Percentiles rank a stretch among this genome's conserved stretches.
Evolutionary conservation across 352 stramenopile species (phyloP).

Genomic region (Thraustochytrium striatum): DNA sequence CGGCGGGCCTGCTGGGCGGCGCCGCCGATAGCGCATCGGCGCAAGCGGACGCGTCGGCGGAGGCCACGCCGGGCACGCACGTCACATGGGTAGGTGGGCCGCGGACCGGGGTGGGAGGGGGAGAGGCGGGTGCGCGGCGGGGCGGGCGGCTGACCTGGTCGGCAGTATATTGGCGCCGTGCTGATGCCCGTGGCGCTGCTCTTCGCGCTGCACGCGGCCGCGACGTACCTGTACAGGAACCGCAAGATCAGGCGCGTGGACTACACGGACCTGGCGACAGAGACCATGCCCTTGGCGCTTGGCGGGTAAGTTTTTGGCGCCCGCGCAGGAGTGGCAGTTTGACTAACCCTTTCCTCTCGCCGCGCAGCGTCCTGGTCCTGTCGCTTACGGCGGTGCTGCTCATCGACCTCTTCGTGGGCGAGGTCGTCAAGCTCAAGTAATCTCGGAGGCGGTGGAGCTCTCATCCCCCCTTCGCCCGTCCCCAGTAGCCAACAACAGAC

Average conservation of each 20-base stretch:
- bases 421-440: constrained; percentile 38
- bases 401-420: constrained; percentile 3
- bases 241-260: constrained; percentile 13
- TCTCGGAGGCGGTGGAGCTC: no score
- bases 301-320: constrained; percentile 4
- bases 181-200: constrained; percentile 66
- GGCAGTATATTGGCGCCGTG: constrained; percentile 57
- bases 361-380: constrained; percentile 16
- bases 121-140: background rate
- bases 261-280: constrained; percentile 20
- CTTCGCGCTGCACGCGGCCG: constrained; percentile 70
- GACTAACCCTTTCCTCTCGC: no score
- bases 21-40: background rate
- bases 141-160: background rate
- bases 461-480: no score
- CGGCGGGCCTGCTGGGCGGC: constrained; percentile 62
- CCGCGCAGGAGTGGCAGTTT: no score
- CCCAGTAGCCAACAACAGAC: no score
- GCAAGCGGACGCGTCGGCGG: background rate
- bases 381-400: constrained; percentile 3
- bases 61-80: background rate
- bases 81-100: background rate
- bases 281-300: constrained; percentile 21
- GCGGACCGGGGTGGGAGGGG: background rate
- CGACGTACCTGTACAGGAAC: constrained; percentile 1